These are phyloP conservation scores for Parasitella parasitica DNA, from an alignment of 371 early-diverging fungal genomes.

Conservation along the genomic window DNA sequence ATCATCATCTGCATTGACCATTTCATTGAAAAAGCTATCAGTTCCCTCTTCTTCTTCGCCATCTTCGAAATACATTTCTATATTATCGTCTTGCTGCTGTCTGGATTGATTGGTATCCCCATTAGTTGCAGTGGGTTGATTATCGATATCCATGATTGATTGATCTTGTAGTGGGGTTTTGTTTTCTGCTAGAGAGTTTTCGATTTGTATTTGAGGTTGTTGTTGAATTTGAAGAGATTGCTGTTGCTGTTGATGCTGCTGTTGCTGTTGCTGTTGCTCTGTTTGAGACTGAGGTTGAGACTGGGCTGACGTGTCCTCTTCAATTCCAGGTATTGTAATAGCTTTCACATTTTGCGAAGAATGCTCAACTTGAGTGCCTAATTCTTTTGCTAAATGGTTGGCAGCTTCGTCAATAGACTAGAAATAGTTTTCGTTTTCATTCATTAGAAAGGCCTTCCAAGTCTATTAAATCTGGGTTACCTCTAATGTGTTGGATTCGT, in stretches of 20 bases:
- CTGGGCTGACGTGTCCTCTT: slow-evolving; percentile 14
- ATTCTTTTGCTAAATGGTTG: slow-evolving; percentile 12
- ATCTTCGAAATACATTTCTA: slow-evolving; percentile 30
- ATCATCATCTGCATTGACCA: slow-evolving; percentile 49
- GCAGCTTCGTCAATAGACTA: slow-evolving; percentile 27
- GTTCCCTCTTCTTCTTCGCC: slow-evolving; percentile 17
- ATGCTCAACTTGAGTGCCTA: slow-evolving; percentile 31
- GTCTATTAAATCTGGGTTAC: too few species aligned
- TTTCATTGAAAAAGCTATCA: slow-evolving; percentile 48
- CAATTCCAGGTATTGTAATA: slow-evolving; percentile 33
- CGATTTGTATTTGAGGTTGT: background rate
- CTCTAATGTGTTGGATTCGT: slow-evolving; percentile 42
- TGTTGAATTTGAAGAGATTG: background rate
- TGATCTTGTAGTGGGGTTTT: background rate
- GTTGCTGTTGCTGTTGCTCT: background rate
- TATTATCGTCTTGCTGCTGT: slow-evolving; percentile 2
- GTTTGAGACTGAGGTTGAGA: background rate
- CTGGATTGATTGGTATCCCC: background rate
- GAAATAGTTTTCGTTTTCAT: background rate
- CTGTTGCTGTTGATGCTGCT: background rate
- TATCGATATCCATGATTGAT: background rate
- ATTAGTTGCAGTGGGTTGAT: background rate
- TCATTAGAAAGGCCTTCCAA: too few species aligned
- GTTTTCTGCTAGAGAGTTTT: background rate
- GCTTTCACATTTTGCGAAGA: slow-evolving; percentile 11